Percentiles rank a stretch among this genome's conserved stretches.
Evolutionary conservation across 139 green algal genomes (phyloP).

Genomic region (Spirogloea muscicola): DNA sequence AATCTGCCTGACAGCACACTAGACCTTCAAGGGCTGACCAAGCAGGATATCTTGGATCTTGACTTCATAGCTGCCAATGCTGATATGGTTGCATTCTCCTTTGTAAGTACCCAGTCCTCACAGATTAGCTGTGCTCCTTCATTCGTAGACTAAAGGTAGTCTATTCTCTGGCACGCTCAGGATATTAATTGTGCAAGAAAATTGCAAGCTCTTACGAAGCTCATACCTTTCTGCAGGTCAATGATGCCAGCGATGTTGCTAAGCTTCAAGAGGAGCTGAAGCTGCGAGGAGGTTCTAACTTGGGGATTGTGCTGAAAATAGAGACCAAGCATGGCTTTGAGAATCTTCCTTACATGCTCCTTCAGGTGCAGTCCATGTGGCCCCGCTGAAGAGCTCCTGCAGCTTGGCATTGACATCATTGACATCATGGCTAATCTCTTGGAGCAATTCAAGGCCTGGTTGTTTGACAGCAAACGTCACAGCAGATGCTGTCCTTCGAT

Average conservation of each 20-base stretch:
- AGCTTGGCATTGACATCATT: too few species aligned
- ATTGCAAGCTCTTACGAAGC: too few species aligned
- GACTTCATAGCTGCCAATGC: constrained; percentile 32
- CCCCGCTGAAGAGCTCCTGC: too few species aligned
- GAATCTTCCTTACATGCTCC: constrained; percentile 39
- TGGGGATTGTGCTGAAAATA: constrained; percentile 43
- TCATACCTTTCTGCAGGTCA: too few species aligned
- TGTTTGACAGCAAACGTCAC: neutral
- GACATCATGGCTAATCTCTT: too few species aligned
- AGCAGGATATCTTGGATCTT: constrained; percentile 36
- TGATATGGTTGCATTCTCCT: constrained; percentile 45
- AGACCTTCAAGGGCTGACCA: constrained; percentile 20
- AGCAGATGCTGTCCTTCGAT: neutral
- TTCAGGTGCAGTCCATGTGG: too few species aligned
- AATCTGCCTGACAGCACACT: constrained; percentile 37
- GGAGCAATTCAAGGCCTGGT: too few species aligned
- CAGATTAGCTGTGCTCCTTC: too few species aligned
- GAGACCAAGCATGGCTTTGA: constrained; percentile 40
- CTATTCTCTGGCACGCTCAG: too few species aligned
- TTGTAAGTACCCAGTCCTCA: neutral
- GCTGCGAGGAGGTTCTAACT: constrained; percentile 8
- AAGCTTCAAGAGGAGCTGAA: constrained; percentile 34
- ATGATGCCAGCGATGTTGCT: constrained; percentile 16
- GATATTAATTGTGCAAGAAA: too few species aligned
- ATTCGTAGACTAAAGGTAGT: too few species aligned